phyloP scores from a whole-genome alignment of 495 filamentous ascomycete species.

The Bacidia gigantensis region DNA sequence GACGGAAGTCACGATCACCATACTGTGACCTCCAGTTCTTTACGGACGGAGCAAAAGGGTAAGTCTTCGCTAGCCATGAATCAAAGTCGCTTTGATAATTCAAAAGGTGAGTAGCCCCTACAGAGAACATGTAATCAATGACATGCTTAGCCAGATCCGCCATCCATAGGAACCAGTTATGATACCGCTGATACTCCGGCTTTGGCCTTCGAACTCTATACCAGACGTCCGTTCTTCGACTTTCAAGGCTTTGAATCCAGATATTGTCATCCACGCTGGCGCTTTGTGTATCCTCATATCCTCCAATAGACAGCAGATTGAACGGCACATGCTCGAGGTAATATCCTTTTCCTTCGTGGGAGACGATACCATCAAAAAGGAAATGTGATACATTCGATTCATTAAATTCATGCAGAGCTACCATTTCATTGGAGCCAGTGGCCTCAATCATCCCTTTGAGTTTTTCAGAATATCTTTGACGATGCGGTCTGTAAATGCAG shows the following conservation, averaged over 20 bases:
- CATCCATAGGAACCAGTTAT: constrained; percentile 50
- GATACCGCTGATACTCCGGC: constrained; percentile 42
- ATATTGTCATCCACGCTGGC: constrained; percentile 37
- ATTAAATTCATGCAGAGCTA: constrained; percentile 37
- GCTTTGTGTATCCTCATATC: constrained; percentile 37
- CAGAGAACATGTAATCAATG: constrained; percentile 41
- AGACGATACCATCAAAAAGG: constrained; percentile 48
- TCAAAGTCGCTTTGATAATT: constrained; percentile 43
- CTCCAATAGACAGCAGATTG: constrained; percentile 44
- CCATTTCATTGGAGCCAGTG: constrained; percentile 30
- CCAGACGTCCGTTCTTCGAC: constrained; percentile 34
- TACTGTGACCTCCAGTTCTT: constrained; percentile 35
- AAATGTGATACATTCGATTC: constrained; percentile 13
- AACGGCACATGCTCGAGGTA: constrained; percentile 45
- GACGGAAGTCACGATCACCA: constrained; percentile 41
- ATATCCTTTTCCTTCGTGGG: constrained; percentile 23
- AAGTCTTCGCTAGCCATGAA: constrained; percentile 34
- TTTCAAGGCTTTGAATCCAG: constrained; percentile 43
- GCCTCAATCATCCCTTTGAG: neutral
- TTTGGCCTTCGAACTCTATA: constrained; percentile 45
- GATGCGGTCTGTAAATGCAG: constrained; percentile 31
- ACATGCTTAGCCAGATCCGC: constrained; percentile 53
- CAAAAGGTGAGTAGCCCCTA: constrained; percentile 27
- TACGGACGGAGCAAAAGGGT: constrained; percentile 19
- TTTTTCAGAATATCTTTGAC: constrained; percentile 15